Conservation (phyloP, 1,284 basidiomycete genomes). For the Porogramme epimiltina region DNA sequence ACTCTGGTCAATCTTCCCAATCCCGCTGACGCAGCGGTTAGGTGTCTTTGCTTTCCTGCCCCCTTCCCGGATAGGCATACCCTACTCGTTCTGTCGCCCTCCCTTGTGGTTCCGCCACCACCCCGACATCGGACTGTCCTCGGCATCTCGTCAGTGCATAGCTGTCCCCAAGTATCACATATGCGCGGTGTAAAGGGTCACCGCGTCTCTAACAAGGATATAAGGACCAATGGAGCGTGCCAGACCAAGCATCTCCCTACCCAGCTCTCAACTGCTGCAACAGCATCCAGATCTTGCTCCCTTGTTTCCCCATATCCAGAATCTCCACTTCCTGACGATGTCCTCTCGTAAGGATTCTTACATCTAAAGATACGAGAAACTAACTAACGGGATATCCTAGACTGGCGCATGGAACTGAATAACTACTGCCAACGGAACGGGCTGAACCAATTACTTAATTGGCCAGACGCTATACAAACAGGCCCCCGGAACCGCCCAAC, state of each 20-base stretch:
- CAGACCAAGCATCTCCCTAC: too few relatives aligned
- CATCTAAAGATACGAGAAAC: too few relatives aligned
- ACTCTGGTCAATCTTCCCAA: constrained; percentile 8
- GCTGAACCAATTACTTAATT: neutral
- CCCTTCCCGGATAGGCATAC: constrained; percentile 17
- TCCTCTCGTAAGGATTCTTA: constrained; percentile 8
- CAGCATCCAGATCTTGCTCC: too few relatives aligned
- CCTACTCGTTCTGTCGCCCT: constrained; percentile 8
- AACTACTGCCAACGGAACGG: constrained; percentile 13
- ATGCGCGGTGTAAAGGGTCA: constrained; percentile 6
- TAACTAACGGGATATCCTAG: neutral
- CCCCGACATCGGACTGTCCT: constrained; percentile 8
- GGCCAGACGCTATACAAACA: neutral
- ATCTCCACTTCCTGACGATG: constrained; percentile 1
- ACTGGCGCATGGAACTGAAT: constrained; percentile 21
- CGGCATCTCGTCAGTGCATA: constrained; percentile 10
- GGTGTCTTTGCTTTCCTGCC: constrained; percentile 18
- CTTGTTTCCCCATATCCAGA: too few relatives aligned
- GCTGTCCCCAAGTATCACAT: constrained; percentile 17
- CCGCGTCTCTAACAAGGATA: too few relatives aligned
- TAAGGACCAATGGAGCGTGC: too few relatives aligned
- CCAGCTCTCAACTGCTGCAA: too few relatives aligned
- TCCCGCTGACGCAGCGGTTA: constrained; percentile 11
- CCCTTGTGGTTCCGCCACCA: constrained; percentile 1
- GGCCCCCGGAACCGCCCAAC: constrained; percentile 19